Evolutionary conservation across 305 asterid genomes (phyloP), one percentile per base, ranked within the genome.

Genomic region (Solanum hybrid): DNA sequence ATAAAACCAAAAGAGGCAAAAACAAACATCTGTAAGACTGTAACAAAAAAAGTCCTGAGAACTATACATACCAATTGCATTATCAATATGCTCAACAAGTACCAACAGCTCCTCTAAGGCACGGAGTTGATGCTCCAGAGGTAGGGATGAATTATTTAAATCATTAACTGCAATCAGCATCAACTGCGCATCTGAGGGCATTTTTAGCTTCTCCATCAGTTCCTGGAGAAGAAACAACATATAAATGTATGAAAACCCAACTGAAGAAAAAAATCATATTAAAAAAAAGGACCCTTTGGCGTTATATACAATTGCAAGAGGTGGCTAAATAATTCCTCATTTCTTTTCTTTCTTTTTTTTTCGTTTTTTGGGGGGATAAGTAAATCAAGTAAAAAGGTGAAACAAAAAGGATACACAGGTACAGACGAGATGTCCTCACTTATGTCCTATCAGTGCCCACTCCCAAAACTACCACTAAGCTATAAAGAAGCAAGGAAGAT

Each of bases 1-100:
- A 29, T 31, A 32, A 89, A 31, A 29, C 60, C 37, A 60, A 86
- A 51, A 31, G 38, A 35, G 85, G 76, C 82, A 87, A 22, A 71
- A n/a, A 35, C 32, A 37, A 66, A 69, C 88, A 88, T 64, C 56
- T 19, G 10, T 15, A 51, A 51, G 22, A 51, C 66, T 51, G 60
- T 32, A 27, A 12, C 26, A 56, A 31, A 89, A 60, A 37, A 79
- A 79, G 45, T 40, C 73, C 24, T 14, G 66, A 69, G 38, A 89
- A 69, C 4, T 51, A 27, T 26, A 87, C 86, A 60, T 91, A 96
- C 99, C 98, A 89, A 93, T 95, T 84, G 99, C 99, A 90, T 95
- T 96, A 87, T 96, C 96, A 89, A 96, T 94, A 84, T 97, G 98
- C 95, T 95, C 98, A 89, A 96, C 99, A 88, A 96, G 97, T 87